Evolutionary conservation across 2,329 filamentous ascomycete genomes (phyloP), one percentile per base, ranked within the genome.

Genomic region (Fusarium chlamydosporum): DNA sequence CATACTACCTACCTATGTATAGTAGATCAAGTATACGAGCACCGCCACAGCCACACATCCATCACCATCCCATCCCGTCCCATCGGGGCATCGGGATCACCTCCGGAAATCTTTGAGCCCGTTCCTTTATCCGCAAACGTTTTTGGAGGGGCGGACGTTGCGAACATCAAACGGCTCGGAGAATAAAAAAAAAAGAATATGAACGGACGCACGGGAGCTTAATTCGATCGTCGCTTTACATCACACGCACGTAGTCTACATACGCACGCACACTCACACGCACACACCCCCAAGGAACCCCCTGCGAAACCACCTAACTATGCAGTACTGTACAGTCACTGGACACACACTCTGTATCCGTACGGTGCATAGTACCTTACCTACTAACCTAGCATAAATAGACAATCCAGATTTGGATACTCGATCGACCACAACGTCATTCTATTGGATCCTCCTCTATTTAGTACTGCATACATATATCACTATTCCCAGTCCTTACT

Each of bases 291-390:
- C 48, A 29, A 11, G 43, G 59, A 64, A 46, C 35, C 60, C 61
- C 61, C 52, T 64, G 61, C 59, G 41, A 65, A 42, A 38, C n/a
- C n/a, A n/a, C n/a, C n/a, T n/a, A n/a, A n/a, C 12, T 38, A n/a
- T 29, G 26, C 33, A 35, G 46, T 27, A 37, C n/a, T 11, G 7
- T 37, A 38, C 11, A 23, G 23, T 23, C 23, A 23, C 23, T 23
- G 23, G 23, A 23, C 23, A 23, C 23, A 23, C 23, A 23, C 5
- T 23, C 23, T 4, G 23, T 23, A 23, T 23, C 23, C 23, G 23
- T 23, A 23, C 23, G 23, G 23, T 23, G 23, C 16, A 37, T 50
- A 37, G 18, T 35, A 35, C 33, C 46, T 23, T 34, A 29, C 15
- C 33, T 15, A 47, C 10, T 9, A 9, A 7, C 33, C 12, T 50